Evolutionary conservation across 352 stramenopile genomes (phyloP), one percentile per base, ranked within the genome.

Genomic region (Phytophthora capsici): DNA sequence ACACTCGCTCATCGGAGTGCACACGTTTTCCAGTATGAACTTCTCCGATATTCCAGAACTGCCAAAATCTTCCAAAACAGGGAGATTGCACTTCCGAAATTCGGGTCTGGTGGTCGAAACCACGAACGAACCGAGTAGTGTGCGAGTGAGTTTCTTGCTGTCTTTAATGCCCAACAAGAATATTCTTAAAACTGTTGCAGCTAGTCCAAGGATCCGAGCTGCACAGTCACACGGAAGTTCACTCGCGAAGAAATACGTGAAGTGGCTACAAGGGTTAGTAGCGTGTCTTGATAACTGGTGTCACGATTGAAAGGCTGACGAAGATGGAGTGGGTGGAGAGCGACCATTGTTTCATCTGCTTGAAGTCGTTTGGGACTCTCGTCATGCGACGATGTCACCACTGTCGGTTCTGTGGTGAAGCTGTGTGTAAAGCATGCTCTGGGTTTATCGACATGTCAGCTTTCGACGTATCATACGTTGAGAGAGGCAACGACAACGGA

Each of bases 381-480:
- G 41, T 41, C 7, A 65, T 69, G 61, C 80, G 80, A 0, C 64
- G 74, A 9, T 83, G 80, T 30, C 82, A 90, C 58, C 79, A 90
- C 62, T 90, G 82, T 51, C 82, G 82, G 1, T 78, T 90, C 45
- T 90, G 82, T 41, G 82, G 82, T 41, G 77, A 88, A n/a, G 74
- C 78, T 8, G 75, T 91, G 14, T 91, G 82, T 62, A 75, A 69
- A 25, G 63, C 69, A 19, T 89, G 78, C 51, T 89, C 77, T 16
- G 80, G 69, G 19, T 85, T 86, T 20, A 74, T 90, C 20, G 73
- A 80, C 56, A 59, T 78, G 49, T 47, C 63, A 5, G 57, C 53
- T 13, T 72, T 80, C 9, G 63, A 75, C 14, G 63, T 71, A 28
- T 69, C 69, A 1, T 66, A 63, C 30, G 23, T 61, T 32, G 51